phyloP scores from a whole-genome alignment of 768 basidiomycete genomes.

The Scleroderma citrinum region DNA sequence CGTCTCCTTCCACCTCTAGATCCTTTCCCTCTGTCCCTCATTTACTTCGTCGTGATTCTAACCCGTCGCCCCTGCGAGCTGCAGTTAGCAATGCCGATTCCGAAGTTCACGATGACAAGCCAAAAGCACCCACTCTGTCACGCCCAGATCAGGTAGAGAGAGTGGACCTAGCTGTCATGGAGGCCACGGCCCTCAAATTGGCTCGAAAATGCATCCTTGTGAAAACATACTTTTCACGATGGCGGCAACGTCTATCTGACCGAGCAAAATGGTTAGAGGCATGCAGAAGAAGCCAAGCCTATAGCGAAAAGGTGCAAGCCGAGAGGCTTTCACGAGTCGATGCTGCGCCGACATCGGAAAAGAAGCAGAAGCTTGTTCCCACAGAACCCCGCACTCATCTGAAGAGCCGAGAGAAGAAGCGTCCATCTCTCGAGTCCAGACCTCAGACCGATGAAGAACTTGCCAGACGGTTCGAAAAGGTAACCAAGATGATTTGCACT shows the following conservation, averaged over 20 bases:
- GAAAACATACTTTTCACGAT: constrained; percentile 37
- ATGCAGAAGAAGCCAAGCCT: constrained; percentile 51
- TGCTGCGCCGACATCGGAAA: constrained; percentile 4
- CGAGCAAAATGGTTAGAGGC: constrained; percentile 58
- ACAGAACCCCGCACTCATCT: constrained; percentile 15
- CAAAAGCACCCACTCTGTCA: constrained; percentile 3
- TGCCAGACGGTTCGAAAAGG: constrained; percentile 63
- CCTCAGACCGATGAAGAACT: constrained; percentile 60
- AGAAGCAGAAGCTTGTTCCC: constrained; percentile 22
- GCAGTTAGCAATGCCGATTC: constrained; percentile 9
- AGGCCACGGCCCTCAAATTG: constrained; percentile 40
- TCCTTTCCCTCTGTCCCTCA: constrained; percentile 9
- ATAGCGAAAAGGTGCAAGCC: constrained; percentile 45
- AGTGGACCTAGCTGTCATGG: constrained; percentile 23
- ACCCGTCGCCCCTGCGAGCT: constrained; percentile 20
- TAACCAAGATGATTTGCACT: constrained; percentile 21
- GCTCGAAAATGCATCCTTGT: constrained; percentile 35
- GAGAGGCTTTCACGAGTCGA: constrained; percentile 28
- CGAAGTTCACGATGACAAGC: constrained; percentile 4
- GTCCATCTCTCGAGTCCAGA: constrained; percentile 39
- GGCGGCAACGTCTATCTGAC: constrained; percentile 42
- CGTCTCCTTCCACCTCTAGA: constrained; percentile 18
- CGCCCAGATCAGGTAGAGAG: constrained; percentile 6
- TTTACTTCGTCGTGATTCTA: constrained; percentile 19
- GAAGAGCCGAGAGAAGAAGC: constrained; percentile 29